Percentiles rank a stretch among this genome's conserved stretches.
phyloP scores from a whole-genome alignment of 202 grass and related monocot species.

The Dendrocalamus latiflorus region DNA sequence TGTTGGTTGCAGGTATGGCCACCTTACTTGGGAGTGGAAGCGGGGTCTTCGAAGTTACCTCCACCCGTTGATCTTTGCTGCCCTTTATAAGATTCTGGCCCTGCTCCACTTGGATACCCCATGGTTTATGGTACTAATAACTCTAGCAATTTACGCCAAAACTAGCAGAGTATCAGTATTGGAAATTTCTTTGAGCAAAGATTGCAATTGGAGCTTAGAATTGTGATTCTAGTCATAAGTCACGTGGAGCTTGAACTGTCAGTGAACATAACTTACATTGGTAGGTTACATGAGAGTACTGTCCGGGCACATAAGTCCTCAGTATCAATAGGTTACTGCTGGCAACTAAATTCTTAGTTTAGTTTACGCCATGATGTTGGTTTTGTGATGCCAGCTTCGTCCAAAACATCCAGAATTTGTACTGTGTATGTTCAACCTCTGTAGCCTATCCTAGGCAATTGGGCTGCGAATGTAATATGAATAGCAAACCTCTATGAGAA shows the following conservation, averaged over 20 bases:
- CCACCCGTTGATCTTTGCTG: conserved; percentile 74
- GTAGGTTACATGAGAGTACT: not conserved
- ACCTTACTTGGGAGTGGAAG: conserved; percentile 96
- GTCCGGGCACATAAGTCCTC: not conserved
- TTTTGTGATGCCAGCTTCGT: not conserved
- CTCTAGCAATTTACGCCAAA: not conserved
- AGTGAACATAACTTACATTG: not conserved
- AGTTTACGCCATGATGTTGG: not conserved
- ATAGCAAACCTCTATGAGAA: not conserved
- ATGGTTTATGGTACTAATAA: conserved; percentile 75
- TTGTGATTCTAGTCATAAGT: not conserved
- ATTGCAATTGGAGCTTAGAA: not conserved
- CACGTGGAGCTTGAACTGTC: not conserved
- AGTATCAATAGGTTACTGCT: not conserved
- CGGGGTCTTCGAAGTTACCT: conserved; percentile 76
- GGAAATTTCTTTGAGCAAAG: not conserved
- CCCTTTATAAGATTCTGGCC: conserved; percentile 68
- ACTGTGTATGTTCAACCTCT: not conserved
- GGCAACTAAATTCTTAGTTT: not conserved
- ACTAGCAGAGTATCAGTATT: not conserved
- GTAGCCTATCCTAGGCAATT: not conserved
- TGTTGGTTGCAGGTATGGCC: conserved; percentile 62
- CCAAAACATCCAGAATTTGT: not conserved
- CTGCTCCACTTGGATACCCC: conserved; percentile 64
- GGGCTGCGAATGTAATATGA: not conserved